Base-by-base conservation (phyloP, 2,329 filamentous ascomycete genomes). In the Raffaelea deltoideospora region DNA sequence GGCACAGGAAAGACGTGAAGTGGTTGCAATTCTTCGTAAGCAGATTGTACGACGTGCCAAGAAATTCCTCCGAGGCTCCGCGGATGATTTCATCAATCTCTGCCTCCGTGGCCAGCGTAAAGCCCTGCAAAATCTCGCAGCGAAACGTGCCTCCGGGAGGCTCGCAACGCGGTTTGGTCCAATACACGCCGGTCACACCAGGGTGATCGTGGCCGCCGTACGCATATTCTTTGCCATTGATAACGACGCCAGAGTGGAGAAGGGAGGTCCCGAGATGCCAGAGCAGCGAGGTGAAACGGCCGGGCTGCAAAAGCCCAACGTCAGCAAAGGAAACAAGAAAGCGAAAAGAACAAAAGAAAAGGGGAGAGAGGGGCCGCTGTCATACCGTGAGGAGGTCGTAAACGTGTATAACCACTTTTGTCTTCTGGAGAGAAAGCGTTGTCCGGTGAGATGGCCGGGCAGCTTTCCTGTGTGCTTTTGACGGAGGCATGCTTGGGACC, bases 21-120 rank as follows among this genome's bases (percentile, higher is more conserved):
- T 92, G 84, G 54, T 92, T 92, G 67, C 84, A 92, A 56, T 92
- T 92, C 47, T 76, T 76, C 17, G 77, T 85, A 31, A 92, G 65
- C 13, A 92, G 69, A 50, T 90, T 88, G 57, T 92, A 90, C 13
- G 70, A 69, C 0, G 76, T 76, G 19, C 84, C 84, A 39, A 76
- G 67, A 48, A 90, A 92, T 46, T 77, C 67, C 30, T 79, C 69
- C 1, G 78, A 83, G 11, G 77, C 78, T 39, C 65, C 63, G 47
- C 69, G 72, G 31, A 92, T 69, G 29, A 83, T 77, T 13, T 62
- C 52, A 36, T 85, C 76, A 45, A 90, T 78, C 55, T 90, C 82
- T 39, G 67, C 59, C 18, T 72, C 64, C 3, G 76, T 66, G 19
- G 71, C 71, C 41, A 85, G 72, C 7, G 80, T 83, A 56, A 86